Conservation (phyloP, 2,329 filamentous ascomycete genomes). For the Cladosporium sphaerospermum region DNA sequence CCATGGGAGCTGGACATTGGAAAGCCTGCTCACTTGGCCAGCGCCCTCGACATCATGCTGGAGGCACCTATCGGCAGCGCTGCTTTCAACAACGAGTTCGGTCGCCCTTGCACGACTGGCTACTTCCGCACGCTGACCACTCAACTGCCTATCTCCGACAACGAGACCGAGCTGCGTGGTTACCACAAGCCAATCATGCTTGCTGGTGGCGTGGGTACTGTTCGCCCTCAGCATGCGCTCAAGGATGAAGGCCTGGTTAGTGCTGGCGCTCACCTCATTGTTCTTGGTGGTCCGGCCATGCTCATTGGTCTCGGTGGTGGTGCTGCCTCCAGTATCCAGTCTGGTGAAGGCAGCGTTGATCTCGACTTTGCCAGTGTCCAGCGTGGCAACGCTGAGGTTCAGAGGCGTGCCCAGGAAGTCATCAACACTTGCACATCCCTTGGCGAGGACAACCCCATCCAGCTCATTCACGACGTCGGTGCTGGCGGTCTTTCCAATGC, state of each 20-base stretch:
- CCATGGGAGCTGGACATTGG: constrained; percentile 92
- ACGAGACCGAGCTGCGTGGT: constrained; percentile 67
- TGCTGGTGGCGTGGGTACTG: constrained; percentile 88
- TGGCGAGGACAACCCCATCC: constrained; percentile 79
- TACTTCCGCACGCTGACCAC: constrained; percentile 88
- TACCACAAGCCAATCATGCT: constrained; percentile 99
- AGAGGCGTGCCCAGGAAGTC: constrained; percentile 92
- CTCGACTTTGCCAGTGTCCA: constrained; percentile 97
- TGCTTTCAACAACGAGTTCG: constrained; percentile 97
- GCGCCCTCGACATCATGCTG: constrained; percentile 93
- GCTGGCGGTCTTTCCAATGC: constrained; percentile 83
- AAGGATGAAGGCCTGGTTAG: constrained; percentile 75
- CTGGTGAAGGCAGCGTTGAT: constrained; percentile 81
- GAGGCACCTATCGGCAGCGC: constrained; percentile 94
- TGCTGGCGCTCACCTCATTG: constrained; percentile 82
- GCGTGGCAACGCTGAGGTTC: constrained; percentile 92
- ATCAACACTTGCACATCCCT: constrained; percentile 90
- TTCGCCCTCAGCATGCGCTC: constrained; percentile 81
- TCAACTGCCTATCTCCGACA: constrained; percentile 54
- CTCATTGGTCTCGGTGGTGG: constrained; percentile 93
- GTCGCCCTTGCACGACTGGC: constrained; percentile 77
- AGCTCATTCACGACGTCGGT: constrained; percentile 96
- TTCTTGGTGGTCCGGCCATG: constrained; percentile 95
- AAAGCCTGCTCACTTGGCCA: constrained; percentile 85
- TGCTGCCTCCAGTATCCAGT: constrained; percentile 85